These are phyloP conservation scores for Colletotrichum plurivorum DNA, from an alignment of 2,329 filamentous ascomycete genomes.

Conservation along the genomic window DNA sequence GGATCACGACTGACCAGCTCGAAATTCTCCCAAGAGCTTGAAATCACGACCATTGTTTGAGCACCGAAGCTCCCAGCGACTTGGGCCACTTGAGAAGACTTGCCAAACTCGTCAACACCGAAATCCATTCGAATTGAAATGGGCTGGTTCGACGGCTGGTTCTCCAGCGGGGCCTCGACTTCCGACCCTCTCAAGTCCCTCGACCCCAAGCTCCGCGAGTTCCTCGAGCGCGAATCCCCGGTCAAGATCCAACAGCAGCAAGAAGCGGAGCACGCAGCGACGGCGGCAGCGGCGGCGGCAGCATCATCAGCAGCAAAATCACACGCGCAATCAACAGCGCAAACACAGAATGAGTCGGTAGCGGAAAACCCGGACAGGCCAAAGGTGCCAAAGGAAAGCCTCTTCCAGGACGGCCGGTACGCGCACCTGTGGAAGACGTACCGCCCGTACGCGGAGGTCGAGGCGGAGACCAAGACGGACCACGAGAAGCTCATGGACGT, in stretches of 20 bases:
- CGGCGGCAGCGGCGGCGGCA: constrained; percentile 41
- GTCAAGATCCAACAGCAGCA: constrained; percentile 69
- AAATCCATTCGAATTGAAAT: constrained; percentile 52
- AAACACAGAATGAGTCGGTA: constrained; percentile 9
- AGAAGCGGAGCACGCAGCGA: constrained; percentile 26
- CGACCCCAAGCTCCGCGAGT: constrained; percentile 86
- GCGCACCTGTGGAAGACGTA: constrained; percentile 96
- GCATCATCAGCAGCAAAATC: constrained; percentile 34
- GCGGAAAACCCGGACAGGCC: constrained; percentile 39
- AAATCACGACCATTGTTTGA: constrained; percentile 21
- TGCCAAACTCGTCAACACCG: too few species aligned
- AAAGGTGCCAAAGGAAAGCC: constrained; percentile 63
- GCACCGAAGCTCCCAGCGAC: neutral
- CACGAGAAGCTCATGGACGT: constrained; percentile 86
- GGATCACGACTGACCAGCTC: constrained; percentile 17
- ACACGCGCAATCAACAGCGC: constrained; percentile 28
- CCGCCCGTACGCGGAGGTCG: constrained; percentile 78
- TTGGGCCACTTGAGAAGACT: neutral
- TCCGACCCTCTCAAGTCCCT: constrained; percentile 78
- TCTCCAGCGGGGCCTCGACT: constrained; percentile 63
- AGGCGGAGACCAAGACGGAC: constrained; percentile 78
- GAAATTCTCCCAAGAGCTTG: constrained; percentile 39
- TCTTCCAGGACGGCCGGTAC: constrained; percentile 74
- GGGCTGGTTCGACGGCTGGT: constrained; percentile 69
- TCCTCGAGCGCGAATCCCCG: constrained; percentile 86